Percentiles rank a stretch among this genome's conserved stretches.
Conservation (phyloP, 2,329 filamentous ascomycete species). For the Aspergillus sp. region DNA sequence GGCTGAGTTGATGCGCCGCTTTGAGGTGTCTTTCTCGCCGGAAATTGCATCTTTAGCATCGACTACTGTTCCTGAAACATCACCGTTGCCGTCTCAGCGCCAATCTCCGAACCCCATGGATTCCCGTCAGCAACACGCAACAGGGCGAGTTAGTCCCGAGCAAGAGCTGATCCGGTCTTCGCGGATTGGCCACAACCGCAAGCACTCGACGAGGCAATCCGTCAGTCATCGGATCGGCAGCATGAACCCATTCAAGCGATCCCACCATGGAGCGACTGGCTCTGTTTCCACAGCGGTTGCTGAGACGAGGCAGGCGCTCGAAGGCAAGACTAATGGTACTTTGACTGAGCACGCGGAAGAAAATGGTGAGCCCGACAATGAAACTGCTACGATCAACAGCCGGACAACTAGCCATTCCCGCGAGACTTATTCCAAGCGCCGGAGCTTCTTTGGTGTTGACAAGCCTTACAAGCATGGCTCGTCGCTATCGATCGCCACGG, state of each 20-base stretch:
- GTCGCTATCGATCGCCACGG: conserved; percentile 19
- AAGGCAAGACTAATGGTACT: conserved; percentile 8
- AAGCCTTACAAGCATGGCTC: conserved; percentile 26
- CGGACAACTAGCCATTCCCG: conserved; percentile 30
- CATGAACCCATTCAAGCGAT: conserved; percentile 39
- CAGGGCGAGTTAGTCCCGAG: conserved; percentile 28
- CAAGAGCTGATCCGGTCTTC: conserved; percentile 28
- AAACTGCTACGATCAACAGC: conserved; percentile 32
- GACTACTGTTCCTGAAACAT: conserved; percentile 21
- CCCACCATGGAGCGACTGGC: conserved; percentile 28
- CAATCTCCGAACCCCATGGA: conserved; percentile 24
- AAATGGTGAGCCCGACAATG: conserved; percentile 24
- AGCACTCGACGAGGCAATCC: conserved; percentile 31
- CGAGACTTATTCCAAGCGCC: conserved; percentile 29
- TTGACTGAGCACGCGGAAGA: conserved; percentile 8
- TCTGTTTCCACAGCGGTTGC: conserved; percentile 27
- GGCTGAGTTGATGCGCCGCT: conserved; percentile 31
- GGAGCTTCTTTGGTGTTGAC: conserved; percentile 37
- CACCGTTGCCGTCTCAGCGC: conserved; percentile 40
- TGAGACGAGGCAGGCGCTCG: conserved; percentile 14
- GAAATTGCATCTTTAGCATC: conserved; percentile 59
- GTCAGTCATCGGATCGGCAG: conserved; percentile 37
- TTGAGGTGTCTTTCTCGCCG: conserved; percentile 46
- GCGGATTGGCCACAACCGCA: conserved; percentile 23
- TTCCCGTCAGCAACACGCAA: conserved; percentile 15